Percentiles rank a stretch among this genome's conserved stretches.
Evolutionary conservation across 2,329 filamentous ascomycete species (phyloP).

Genomic region (Pseudocercospora ulei): DNA sequence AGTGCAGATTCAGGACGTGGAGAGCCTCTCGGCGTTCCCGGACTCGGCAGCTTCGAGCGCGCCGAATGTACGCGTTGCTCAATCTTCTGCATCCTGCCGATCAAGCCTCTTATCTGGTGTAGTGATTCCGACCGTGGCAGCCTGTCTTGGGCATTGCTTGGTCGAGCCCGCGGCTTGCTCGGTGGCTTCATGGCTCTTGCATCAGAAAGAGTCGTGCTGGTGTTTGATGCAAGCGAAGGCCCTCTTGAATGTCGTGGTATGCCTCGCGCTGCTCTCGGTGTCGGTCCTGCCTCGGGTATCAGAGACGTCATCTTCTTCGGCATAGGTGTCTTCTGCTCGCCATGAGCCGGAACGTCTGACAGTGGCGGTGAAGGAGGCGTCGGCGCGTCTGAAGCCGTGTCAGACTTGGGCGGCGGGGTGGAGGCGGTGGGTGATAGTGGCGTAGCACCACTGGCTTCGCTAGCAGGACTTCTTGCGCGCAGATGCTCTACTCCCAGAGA

Average conservation of each 20-base stretch:
- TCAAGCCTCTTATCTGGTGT: constrained; percentile 83
- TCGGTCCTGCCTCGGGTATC: constrained; percentile 44
- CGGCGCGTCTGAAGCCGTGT: constrained; percentile 55
- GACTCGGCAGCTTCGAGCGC: constrained; percentile 80
- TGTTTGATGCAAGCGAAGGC: constrained; percentile 44
- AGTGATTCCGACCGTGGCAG: constrained; percentile 61
- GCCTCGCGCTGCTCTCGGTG: constrained; percentile 46
- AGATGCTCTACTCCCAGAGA: constrained; percentile 41
- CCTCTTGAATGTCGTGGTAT: constrained; percentile 46
- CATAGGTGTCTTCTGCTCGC: constrained; percentile 37
- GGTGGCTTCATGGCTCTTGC: constrained; percentile 35
- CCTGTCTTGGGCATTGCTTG: constrained; percentile 27
- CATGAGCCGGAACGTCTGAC: constrained; percentile 66
- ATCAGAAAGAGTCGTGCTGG: constrained; percentile 24
- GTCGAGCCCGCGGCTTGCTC: constrained; percentile 37
- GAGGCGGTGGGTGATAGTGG: constrained; percentile 81
- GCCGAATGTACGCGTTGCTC: constrained; percentile 88
- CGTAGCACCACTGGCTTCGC: constrained; percentile 53
- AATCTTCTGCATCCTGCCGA: constrained; percentile 92
- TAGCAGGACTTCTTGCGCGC: constrained; percentile 43
- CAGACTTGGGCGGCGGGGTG: constrained; percentile 67
- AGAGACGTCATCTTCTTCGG: constrained; percentile 40
- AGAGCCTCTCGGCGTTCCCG: constrained; percentile 68
- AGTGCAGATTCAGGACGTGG: constrained; percentile 45
- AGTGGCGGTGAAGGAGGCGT: constrained; percentile 91